Conservation (phyloP, 768 basidiomycete genomes). For the Pilatotrama ljubarskyi region DNA sequence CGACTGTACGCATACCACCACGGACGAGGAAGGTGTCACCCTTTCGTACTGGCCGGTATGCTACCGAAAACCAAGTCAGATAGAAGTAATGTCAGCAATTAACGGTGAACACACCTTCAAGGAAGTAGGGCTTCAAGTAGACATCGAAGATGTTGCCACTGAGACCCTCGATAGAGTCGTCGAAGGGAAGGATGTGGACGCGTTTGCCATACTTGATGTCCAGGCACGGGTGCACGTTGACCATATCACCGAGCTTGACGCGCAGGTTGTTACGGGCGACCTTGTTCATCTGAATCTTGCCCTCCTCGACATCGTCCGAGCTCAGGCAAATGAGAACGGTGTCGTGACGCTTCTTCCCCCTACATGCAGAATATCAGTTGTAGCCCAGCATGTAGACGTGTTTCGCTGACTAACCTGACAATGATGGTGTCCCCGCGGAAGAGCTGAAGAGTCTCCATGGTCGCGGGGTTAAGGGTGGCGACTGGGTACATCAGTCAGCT, state of each 20-base stretch:
- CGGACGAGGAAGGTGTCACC: constrained; percentile 99
- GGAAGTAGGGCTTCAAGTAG: constrained; percentile 98
- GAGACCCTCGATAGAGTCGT: constrained; percentile 96
- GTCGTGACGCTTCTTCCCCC: constrained; percentile 97
- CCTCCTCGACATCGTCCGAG: constrained; percentile 96
- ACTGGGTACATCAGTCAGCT: constrained; percentile 47
- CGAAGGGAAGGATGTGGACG: constrained; percentile 94
- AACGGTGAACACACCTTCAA: constrained; percentile 63
- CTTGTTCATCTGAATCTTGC: constrained; percentile 98
- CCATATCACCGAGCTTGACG: constrained; percentile 95
- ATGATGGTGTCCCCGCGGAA: constrained; percentile 98
- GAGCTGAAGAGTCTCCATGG: constrained; percentile 91
- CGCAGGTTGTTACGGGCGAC: constrained; percentile 99
- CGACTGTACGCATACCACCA: constrained; percentile 97
- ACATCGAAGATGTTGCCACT: constrained; percentile 99
- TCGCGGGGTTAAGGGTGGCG: constrained; percentile 92
- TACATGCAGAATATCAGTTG: constrained; percentile 30
- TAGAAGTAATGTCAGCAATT: not conserved
- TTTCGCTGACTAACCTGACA: constrained; percentile 59
- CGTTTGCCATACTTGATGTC: constrained; percentile 99
- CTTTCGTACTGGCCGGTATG: constrained; percentile 90
- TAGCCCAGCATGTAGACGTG: not conserved
- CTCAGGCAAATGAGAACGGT: constrained; percentile 96
- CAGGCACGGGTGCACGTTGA: constrained; percentile 92
- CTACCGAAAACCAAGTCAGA: constrained; percentile 17